Evolutionary conservation across 2,329 filamentous ascomycete genomes (phyloP).

Genomic region (Calonectria hongkongensis): DNA sequence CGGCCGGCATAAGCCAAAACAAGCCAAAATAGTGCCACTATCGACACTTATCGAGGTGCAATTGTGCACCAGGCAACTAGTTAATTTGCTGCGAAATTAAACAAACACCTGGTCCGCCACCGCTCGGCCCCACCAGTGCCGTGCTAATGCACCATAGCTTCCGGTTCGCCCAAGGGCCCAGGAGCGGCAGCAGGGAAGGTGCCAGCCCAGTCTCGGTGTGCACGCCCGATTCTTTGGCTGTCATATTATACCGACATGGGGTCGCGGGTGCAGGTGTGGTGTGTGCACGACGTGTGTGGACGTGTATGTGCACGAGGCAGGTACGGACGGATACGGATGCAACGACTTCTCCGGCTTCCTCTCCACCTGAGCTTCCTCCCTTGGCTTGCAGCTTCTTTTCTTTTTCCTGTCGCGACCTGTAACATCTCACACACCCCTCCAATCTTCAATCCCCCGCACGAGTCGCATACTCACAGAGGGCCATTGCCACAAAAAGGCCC

Average conservation of each 20-base stretch:
- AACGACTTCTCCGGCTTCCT: conserved; percentile 11
- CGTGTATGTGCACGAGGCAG: background rate
- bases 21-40: background rate
- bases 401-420: conserved; percentile 4
- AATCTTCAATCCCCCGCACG: conserved; percentile 13
- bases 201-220: conserved; percentile 14
- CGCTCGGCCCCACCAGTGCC: conserved; percentile 9
- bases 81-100: conserved; percentile 33
- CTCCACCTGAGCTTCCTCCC: background rate
- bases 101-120: conserved; percentile 24
- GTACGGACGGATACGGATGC: conserved; percentile 12
- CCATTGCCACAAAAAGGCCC: background rate
- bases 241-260: conserved; percentile 8
- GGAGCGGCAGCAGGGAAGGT: conserved; percentile 1
- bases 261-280: too few species aligned
- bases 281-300: too few species aligned
- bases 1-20: background rate
- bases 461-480: background rate
- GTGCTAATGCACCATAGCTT: conserved; percentile 15
- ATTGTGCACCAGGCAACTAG: conserved; percentile 19
- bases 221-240: conserved; percentile 18
- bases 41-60: background rate
- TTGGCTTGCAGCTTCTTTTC: conserved; percentile 9
- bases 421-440: conserved; percentile 8
- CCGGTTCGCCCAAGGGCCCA: background rate